Percentiles rank a stretch among this genome's conserved stretches.
Evolutionary conservation across 306 rosid genomes (phyloP).

Genomic region (Quillaja saponaria): DNA sequence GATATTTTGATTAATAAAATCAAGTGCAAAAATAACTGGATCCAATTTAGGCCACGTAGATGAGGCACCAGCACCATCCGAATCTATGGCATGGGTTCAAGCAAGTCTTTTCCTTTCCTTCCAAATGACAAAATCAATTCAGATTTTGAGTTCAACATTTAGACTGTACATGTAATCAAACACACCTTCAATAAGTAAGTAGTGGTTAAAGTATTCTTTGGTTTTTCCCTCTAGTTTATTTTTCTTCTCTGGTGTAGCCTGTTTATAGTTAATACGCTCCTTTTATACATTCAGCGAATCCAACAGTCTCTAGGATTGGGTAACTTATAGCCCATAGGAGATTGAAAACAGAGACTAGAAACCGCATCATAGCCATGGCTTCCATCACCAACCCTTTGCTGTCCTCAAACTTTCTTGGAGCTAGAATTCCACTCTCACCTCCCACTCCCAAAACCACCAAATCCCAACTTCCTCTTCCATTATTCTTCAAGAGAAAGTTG

Average conservation of each 20-base stretch:
- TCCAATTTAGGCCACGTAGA: constrained; percentile 42
- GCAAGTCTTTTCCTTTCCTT: constrained; percentile 2
- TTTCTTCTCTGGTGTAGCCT: not conserved
- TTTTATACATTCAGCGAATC: too few species aligned
- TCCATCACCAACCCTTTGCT: constrained; percentile 58
- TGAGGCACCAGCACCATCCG: constrained; percentile 27
- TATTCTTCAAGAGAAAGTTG: constrained; percentile 36
- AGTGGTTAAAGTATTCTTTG: too few species aligned
- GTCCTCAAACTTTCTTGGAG: constrained; percentile 61
- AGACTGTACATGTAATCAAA: too few species aligned
- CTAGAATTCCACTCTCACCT: constrained; percentile 47
- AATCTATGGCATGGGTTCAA: constrained; percentile 42
- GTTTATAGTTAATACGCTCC: too few species aligned
- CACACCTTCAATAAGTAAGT: too few species aligned
- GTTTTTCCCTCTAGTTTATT: too few species aligned
- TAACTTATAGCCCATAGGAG: not conserved
- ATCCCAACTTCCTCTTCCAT: constrained; percentile 32
- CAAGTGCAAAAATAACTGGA: constrained; percentile 25
- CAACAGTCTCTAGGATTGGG: constrained; percentile 2
- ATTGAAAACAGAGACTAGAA: not conserved
- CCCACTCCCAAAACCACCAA: constrained; percentile 78
- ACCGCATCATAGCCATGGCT: constrained; percentile 48
- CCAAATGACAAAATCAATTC: not conserved
- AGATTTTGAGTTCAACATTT: constrained; percentile 17
- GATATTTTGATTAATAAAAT: not conserved